Evolutionary conservation across 2,329 filamentous ascomycete species (phyloP), one percentile per base, ranked within the genome.

Genomic region (Cordyceps tenuipes): DNA sequence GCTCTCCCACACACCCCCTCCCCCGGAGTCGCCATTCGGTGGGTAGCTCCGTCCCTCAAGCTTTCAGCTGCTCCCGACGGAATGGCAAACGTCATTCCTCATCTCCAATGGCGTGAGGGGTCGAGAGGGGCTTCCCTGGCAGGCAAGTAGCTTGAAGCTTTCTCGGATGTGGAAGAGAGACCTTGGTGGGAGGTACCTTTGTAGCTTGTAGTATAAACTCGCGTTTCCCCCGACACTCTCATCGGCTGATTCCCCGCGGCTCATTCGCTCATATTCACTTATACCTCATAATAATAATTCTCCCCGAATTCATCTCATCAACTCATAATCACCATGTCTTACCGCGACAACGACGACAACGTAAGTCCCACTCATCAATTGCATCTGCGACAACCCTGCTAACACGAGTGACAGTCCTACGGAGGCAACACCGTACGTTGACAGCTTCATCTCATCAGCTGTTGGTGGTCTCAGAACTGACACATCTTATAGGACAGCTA

Each of bases 291-390:
- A n/a, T n/a, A n/a, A n/a, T n/a, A n/a, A n/a, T n/a, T n/a, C n/a
- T n/a, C n/a, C n/a, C n/a, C n/a, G n/a, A n/a, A n/a, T n/a, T n/a
- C n/a, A n/a, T n/a, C n/a, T n/a, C n/a, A n/a, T n/a, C n/a, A 48
- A 23, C 4, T 13, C 21, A 41, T 43, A 57, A 39, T 64, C 66
- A 74, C 39, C 59, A 77, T 80, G 78, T 80, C 78, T 75, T 79
- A 76, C 74, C 70, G 72, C 67, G 69, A 73, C 63, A 73, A 77
- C 73, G 71, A 72, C 61, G 64, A 67, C 61, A 55, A 71, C 68
- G 71, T 72, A 64, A 69, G 70, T 62, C 9, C 19, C 31, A 26
- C 13, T 41, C 19, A 41, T 26, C 41, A 12, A 13, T 3, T 51
- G 13, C 46, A 10, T 15, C 13, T 6, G 29, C 29, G 29, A 29